Percentiles rank a stretch among this genome's conserved stretches.
Conservation (phyloP, 495 filamentous ascomycete species). For the Schizothecium vesticola region DNA sequence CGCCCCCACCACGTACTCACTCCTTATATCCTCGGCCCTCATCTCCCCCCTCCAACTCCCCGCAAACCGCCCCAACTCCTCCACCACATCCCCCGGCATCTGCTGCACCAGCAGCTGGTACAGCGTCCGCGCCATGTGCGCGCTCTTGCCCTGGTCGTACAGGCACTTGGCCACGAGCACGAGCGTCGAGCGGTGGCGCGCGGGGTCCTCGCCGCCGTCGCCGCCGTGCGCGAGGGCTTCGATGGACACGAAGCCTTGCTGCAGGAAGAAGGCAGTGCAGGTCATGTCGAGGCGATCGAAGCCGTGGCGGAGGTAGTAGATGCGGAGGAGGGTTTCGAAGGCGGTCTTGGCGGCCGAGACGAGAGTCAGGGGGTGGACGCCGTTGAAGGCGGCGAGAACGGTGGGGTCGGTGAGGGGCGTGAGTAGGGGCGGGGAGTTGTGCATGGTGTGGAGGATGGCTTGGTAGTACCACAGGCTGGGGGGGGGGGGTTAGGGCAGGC, state of each 20-base stretch:
- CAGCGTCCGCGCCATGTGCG: neutral
- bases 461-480: neutral
- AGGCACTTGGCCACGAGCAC: slow-evolving; percentile 26
- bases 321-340: slow-evolving; percentile 27
- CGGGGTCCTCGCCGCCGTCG: slow-evolving; percentile 8
- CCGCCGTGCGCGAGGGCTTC: neutral
- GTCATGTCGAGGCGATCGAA: slow-evolving; percentile 23
- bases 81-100: neutral
- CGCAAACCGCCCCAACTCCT: neutral
- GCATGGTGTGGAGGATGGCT: neutral
- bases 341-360: slow-evolving; percentile 6
- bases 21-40: neutral
- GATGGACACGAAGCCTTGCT: slow-evolving; percentile 16
- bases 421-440: neutral
- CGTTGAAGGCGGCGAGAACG: neutral
- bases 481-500: too few species aligned
- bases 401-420: neutral
- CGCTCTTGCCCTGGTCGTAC: slow-evolving; percentile 26
- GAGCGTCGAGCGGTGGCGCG: slow-evolving; percentile 23
- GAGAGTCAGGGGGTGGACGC: neutral
- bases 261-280: slow-evolving; percentile 22
- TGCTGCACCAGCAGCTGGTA: neutral
- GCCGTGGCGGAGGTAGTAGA: slow-evolving; percentile 33
- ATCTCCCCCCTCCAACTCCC: neutral
- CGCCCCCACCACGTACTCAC: neutral